Evolutionary conservation across 345 rosid species (phyloP).

Genomic region (Gossypium arboreum): DNA sequence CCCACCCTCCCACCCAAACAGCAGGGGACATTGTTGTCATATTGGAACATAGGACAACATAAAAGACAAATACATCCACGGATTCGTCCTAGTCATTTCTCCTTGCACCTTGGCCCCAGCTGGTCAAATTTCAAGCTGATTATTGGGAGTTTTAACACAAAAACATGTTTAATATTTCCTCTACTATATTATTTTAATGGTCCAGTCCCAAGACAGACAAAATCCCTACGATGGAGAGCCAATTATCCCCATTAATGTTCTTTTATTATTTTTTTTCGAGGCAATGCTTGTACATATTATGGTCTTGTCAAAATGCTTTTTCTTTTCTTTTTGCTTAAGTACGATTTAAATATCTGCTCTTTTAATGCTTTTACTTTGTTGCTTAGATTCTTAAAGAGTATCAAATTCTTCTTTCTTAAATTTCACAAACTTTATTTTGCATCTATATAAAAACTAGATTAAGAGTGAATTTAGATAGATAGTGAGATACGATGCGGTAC

Average conservation of each 20-base stretch:
- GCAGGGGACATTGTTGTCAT: slow-evolving; percentile 7
- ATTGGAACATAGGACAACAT: slow-evolving; percentile 9
- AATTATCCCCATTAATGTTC: neutral
- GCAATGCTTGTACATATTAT: neutral
- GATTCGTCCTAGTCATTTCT: neutral
- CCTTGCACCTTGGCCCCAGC: neutral
- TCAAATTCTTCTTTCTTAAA: neutral
- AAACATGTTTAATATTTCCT: neutral
- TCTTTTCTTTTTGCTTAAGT: neutral
- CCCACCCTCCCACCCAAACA: neutral
- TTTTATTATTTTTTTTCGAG: neutral
- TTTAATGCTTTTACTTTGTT: neutral
- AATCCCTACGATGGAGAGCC: neutral
- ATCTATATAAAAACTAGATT: too few relatives aligned
- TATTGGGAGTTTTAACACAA: neutral
- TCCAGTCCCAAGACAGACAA: neutral
- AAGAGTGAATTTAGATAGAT: fast-evolving
- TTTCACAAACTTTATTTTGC: too few relatives aligned
- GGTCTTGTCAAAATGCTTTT: neutral
- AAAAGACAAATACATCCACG: neutral
- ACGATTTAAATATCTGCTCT: neutral
- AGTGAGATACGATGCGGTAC: fast-evolving
- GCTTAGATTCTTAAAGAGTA: neutral
- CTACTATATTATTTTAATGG: neutral
- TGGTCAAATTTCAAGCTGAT: neutral